Evolutionary conservation across 176 grass and related monocot genomes (phyloP).

Genomic region (Phoenix dactylifera): DNA sequence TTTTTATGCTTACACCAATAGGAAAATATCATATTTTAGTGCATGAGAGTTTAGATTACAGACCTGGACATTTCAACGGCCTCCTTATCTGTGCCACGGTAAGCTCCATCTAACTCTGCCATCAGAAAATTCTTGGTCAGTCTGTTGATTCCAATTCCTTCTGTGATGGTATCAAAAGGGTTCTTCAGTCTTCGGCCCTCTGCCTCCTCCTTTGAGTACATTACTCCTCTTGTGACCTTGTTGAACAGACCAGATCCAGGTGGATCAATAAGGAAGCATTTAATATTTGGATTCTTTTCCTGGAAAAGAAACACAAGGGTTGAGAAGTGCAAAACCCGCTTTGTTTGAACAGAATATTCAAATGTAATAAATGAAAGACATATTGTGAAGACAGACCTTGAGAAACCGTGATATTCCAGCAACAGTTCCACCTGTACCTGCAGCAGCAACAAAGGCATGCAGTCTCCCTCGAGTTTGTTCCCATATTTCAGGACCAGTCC

Average conservation of each 20-base stretch:
- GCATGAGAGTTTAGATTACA: background rate
- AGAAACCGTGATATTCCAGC: slow-evolving; percentile 84
- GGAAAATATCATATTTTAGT: too few relatives aligned
- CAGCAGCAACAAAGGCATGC: slow-evolving; percentile 78
- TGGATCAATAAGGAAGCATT: slow-evolving; percentile 90
- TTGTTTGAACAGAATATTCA: slow-evolving; percentile 14
- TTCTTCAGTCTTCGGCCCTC: slow-evolving; percentile 90
- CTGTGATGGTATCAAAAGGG: slow-evolving; percentile 92
- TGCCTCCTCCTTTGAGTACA: slow-evolving; percentile 96
- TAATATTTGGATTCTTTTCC: slow-evolving; percentile 72
- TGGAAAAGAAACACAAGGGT: slow-evolving; percentile 13
- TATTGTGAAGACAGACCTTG: slow-evolving; percentile 47
- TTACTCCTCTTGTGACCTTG: slow-evolving; percentile 87
- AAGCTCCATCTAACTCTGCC: slow-evolving; percentile 82
- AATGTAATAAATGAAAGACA: slow-evolving; percentile 11
- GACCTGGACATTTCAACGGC: slow-evolving; percentile 97
- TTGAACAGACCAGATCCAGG: slow-evolving; percentile 92
- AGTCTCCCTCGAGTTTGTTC: slow-evolving; percentile 57
- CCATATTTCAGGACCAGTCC: slow-evolving; percentile 97
- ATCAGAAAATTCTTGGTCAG: slow-evolving; percentile 85
- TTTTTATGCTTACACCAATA: too few relatives aligned
- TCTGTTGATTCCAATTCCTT: slow-evolving; percentile 99
- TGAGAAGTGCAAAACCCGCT: slow-evolving; percentile 11
- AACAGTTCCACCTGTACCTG: slow-evolving; percentile 88
- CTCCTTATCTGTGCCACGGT: slow-evolving; percentile 76